Evolutionary conservation across 495 filamentous ascomycete species (phyloP).

Genomic region (Venustampulla echinocandica): DNA sequence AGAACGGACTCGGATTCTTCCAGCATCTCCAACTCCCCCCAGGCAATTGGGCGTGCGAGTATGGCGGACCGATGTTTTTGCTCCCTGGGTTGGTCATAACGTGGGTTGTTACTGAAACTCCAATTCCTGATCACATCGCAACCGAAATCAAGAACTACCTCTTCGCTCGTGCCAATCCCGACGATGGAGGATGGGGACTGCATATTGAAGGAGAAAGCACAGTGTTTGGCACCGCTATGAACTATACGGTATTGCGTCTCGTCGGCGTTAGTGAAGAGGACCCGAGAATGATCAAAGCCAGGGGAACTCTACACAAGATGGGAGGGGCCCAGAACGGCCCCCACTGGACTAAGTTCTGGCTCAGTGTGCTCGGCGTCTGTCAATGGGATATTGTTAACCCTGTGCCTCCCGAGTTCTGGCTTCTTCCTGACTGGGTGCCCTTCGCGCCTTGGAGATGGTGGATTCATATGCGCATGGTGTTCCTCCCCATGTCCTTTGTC

Average conservation of each 20-base stretch:
- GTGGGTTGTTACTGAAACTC: constrained; percentile 87
- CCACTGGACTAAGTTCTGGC: constrained; percentile 94
- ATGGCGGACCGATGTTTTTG: constrained; percentile 84
- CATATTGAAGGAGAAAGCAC: constrained; percentile 94
- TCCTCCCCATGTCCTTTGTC: constrained; percentile 83
- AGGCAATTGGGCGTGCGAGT: constrained; percentile 95
- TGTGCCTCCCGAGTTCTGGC: constrained; percentile 86
- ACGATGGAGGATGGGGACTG: constrained; percentile 93
- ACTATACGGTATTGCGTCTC: constrained; percentile 76
- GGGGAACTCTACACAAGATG: constrained; percentile 71
- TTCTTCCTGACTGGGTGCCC: constrained; percentile 91
- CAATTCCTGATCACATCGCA: constrained; percentile 69
- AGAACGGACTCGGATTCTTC: constrained; percentile 84
- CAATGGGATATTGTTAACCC: constrained; percentile 93
- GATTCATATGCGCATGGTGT: constrained; percentile 94
- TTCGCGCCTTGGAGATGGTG: constrained; percentile 97
- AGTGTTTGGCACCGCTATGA: constrained; percentile 82
- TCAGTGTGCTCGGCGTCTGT: constrained; percentile 73
- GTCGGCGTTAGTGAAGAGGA: constrained; percentile 88
- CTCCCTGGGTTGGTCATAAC: constrained; percentile 76
- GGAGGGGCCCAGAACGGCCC: constrained; percentile 79
- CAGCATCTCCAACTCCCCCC: constrained; percentile 78
- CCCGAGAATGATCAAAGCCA: constrained; percentile 76
- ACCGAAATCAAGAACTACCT: constrained; percentile 93
- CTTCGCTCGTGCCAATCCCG: constrained; percentile 73